Percentiles rank a stretch among this genome's conserved stretches.
phyloP scores from a whole-genome alignment of 768 basidiomycete genomes.

The Lactarius indigo region DNA sequence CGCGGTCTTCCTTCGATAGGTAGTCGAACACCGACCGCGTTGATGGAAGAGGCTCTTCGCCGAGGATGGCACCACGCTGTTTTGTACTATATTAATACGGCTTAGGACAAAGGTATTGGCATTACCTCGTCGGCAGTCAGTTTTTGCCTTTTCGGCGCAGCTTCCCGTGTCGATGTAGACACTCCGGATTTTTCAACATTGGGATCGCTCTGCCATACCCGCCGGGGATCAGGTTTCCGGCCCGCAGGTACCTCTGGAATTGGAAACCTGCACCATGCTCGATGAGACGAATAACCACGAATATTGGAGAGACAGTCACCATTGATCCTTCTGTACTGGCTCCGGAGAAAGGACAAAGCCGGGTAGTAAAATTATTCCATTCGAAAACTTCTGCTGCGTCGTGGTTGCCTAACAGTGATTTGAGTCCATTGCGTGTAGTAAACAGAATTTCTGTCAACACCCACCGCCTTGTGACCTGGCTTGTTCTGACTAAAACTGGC shows the following conservation, averaged over 20 bases:
- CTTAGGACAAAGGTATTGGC: too few species aligned
- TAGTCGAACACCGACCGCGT: slow-evolving; percentile 91
- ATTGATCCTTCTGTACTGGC: slow-evolving; percentile 66
- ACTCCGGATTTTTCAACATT: slow-evolving; percentile 36
- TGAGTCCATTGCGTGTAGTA: not conserved
- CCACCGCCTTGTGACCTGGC: slow-evolving; percentile 4
- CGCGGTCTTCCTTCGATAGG: slow-evolving; percentile 87
- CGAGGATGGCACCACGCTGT: slow-evolving; percentile 79
- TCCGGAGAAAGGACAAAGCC: slow-evolving; percentile 73
- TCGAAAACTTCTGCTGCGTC: slow-evolving; percentile 51
- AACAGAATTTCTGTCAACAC: not conserved
- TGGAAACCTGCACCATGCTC: slow-evolving; percentile 59
- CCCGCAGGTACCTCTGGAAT: slow-evolving; percentile 76
- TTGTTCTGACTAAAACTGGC: slow-evolving; percentile 34
- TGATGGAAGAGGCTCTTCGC: slow-evolving; percentile 70
- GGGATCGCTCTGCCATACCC: slow-evolving; percentile 60
- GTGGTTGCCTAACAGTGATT: slow-evolving; percentile 26
- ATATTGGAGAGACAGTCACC: slow-evolving; percentile 41
- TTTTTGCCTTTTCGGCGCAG: slow-evolving; percentile 38
- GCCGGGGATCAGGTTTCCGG: slow-evolving; percentile 81
- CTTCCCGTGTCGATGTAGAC: slow-evolving; percentile 51
- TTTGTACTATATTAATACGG: not conserved
- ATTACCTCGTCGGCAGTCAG: slow-evolving; percentile 21
- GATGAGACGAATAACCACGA: slow-evolving; percentile 24
- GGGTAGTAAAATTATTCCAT: slow-evolving; percentile 67